Evolutionary conservation across 176 grass and related monocot species (phyloP).

Genomic region (Eleusine indica): DNA sequence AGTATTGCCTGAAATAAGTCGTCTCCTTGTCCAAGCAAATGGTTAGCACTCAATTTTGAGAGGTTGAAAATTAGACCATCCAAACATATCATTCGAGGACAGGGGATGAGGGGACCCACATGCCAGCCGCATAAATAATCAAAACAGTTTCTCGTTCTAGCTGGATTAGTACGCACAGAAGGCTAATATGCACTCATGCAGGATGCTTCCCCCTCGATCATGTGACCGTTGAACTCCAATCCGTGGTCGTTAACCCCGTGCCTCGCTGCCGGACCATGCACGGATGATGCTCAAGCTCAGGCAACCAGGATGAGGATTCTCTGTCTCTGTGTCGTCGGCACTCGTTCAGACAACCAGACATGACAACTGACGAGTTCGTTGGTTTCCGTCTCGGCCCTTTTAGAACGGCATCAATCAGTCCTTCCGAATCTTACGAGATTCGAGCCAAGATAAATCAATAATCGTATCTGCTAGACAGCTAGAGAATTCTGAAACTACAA

Average conservation of each 20-base stretch:
- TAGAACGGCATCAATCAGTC: neutral
- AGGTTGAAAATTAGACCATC: no score
- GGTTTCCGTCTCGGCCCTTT: neutral
- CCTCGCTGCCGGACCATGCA: neutral
- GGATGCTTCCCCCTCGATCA: neutral
- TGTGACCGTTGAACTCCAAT: neutral
- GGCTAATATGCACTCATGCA: neutral
- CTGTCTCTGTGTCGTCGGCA: neutral
- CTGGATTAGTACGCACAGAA: neutral
- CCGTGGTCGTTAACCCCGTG: neutral
- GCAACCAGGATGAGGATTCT: neutral
- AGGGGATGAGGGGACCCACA: neutral
- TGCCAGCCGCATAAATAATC: neutral
- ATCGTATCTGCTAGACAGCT: no score
- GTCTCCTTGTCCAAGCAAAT: no score
- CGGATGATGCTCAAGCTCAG: neutral
- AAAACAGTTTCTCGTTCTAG: neutral
- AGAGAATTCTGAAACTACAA: neutral
- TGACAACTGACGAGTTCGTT: neutral
- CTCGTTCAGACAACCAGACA: neutral
- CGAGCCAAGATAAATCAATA: no score
- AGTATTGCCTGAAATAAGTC: no score
- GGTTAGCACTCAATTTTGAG: no score
- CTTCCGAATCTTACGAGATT: neutral
- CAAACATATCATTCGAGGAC: no score